These are phyloP conservation scores for Calonectria pseudoreteaudii DNA, from an alignment of 2,329 filamentous ascomycete species.

Conservation along the genomic window DNA sequence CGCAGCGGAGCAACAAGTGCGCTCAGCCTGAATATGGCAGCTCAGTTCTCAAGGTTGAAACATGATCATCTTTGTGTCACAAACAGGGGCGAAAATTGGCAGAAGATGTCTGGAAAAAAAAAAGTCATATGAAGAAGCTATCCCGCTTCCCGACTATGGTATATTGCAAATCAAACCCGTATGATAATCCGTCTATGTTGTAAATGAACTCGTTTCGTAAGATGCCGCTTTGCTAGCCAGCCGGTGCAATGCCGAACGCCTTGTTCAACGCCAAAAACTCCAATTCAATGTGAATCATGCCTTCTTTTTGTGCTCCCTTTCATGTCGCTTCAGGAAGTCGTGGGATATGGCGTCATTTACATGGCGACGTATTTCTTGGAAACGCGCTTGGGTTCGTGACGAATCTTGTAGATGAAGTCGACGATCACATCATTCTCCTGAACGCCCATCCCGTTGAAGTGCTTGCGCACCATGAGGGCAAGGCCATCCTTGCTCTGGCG, in stretches of 20 bases:
- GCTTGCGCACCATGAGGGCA: constrained; percentile 78
- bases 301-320: neutral
- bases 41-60: neutral
- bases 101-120: neutral
- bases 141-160: constrained; percentile 34
- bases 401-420: constrained; percentile 79
- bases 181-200: constrained; percentile 29
- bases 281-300: constrained; percentile 21
- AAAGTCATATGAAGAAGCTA: constrained; percentile 13
- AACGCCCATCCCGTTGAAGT: constrained; percentile 84
- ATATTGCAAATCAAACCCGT: constrained; percentile 39
- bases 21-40: neutral
- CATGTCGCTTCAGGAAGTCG: neutral
- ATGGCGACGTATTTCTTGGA: constrained; percentile 38
- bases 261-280: constrained; percentile 27
- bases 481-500: constrained; percentile 80
- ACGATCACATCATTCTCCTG: constrained; percentile 88
- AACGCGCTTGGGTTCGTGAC: constrained; percentile 46
- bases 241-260: constrained; percentile 12
- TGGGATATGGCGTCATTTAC: constrained; percentile 7
- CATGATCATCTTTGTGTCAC: neutral
- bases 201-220: constrained; percentile 29
- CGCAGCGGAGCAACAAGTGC: neutral
- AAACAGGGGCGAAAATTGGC: neutral
- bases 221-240: constrained; percentile 27